A percentile compares a stretch with the other conserved stretches of the same genome.
Evolutionary conservation across 805 yeast species (phyloP).

Genomic region (Candida silvatica): DNA sequence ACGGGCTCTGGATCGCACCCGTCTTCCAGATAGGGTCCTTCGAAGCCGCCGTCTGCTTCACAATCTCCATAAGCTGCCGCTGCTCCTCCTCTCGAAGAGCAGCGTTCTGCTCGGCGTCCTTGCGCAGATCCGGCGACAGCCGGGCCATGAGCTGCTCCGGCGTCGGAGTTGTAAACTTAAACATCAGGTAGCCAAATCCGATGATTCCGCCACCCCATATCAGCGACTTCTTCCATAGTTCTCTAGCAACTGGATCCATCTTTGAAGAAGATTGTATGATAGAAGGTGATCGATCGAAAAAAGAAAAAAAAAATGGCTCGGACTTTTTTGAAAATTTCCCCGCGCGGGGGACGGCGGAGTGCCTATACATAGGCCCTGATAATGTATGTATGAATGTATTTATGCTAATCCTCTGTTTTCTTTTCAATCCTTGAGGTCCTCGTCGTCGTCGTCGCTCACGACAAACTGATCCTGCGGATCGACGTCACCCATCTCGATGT

Average conservation of each 20-base stretch:
- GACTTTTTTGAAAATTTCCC: background rate
- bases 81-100: slow-evolving; percentile 61
- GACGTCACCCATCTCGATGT: slow-evolving; percentile 35
- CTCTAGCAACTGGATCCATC: slow-evolving; percentile 1
- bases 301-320: background rate
- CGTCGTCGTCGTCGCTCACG: slow-evolving; percentile 43
- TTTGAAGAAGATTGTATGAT: too few species aligned
- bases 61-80: slow-evolving; percentile 59
- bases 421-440: too few species aligned
- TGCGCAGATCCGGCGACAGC: slow-evolving; percentile 77
- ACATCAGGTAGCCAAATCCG: slow-evolving; percentile 63
- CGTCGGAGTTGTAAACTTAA: slow-evolving; percentile 72
- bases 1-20: slow-evolving; percentile 61
- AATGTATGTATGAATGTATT: too few species aligned
- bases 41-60: slow-evolving; percentile 51
- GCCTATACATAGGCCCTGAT: too few species aligned
- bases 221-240: slow-evolving; percentile 12
- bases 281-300: too few species aligned
- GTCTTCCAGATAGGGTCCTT: slow-evolving; percentile 81
- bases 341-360: too few species aligned
- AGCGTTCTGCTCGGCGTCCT: slow-evolving; percentile 60
- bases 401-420: too few species aligned
- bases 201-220: slow-evolving; percentile 56
- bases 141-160: slow-evolving; percentile 69
- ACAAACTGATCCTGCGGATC: slow-evolving; percentile 33